phyloP scores from a whole-genome alignment of 2,329 filamentous ascomycete genomes.

The Ophiostoma ulmi region DNA sequence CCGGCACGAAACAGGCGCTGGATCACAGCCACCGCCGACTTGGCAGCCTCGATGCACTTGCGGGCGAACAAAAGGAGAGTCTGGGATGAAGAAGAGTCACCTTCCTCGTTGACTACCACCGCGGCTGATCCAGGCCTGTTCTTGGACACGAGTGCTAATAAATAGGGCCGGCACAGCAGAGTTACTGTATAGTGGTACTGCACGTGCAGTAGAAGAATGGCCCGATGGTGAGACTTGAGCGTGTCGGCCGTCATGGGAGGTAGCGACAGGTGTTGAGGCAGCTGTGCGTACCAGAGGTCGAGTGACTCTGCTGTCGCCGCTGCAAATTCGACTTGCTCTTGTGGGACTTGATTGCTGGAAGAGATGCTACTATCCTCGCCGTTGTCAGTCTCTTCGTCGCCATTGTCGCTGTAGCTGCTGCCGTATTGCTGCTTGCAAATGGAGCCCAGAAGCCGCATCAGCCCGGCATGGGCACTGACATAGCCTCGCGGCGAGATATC shows the following conservation, averaged over 20 bases:
- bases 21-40: slow-evolving; percentile 23
- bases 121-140: background rate
- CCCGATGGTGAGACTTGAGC: slow-evolving; percentile 28
- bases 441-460: slow-evolving; percentile 30
- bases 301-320: slow-evolving; percentile 20
- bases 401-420: slow-evolving; percentile 18
- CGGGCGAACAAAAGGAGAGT: slow-evolving; percentile 14
- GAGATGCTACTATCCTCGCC: slow-evolving; percentile 9
- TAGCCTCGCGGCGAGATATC: slow-evolving; percentile 29
- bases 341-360: background rate
- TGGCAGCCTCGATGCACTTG: slow-evolving; percentile 26
- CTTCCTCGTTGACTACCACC: background rate
- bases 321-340: slow-evolving; percentile 23
- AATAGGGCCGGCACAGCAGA: slow-evolving; percentile 32
- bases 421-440: slow-evolving; percentile 33
- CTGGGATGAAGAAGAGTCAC: background rate
- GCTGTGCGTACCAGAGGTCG: slow-evolving; percentile 22
- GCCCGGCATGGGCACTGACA: slow-evolving; percentile 27
- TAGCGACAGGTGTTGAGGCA: slow-evolving; percentile 26
- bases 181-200: slow-evolving; percentile 34
- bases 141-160: slow-evolving; percentile 27
- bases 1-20: slow-evolving; percentile 23
- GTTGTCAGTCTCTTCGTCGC: background rate
- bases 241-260: slow-evolving; percentile 16
- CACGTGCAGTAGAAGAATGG: slow-evolving; percentile 37